Conservation (phyloP, 1,284 basidiomycete species). For the Cryptococcus sp. region DNA sequence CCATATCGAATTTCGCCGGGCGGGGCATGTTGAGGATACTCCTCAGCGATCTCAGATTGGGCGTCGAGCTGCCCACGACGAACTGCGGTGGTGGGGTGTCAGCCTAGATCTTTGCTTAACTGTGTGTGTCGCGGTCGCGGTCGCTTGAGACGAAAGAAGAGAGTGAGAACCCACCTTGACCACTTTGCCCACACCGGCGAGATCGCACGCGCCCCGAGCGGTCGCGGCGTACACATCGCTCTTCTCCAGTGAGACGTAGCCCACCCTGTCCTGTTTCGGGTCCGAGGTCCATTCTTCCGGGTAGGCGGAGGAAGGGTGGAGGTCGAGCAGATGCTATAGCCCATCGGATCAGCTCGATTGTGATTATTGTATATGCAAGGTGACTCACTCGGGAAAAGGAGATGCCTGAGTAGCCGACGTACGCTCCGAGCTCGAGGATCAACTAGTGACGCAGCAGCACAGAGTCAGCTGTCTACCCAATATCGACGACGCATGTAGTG, state of each 20-base stretch:
- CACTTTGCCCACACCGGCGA: slow-evolving; percentile 39
- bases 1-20: slow-evolving; percentile 42
- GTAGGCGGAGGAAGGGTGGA: slow-evolving; percentile 31
- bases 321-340: slow-evolving; percentile 31
- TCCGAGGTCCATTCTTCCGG: slow-evolving; percentile 33
- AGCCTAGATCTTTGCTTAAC: background rate
- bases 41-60: slow-evolving; percentile 30
- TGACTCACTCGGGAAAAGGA: slow-evolving; percentile 39
- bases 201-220: slow-evolving; percentile 34
- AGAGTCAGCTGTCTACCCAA: background rate
- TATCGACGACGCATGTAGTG: background rate
- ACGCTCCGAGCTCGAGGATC: slow-evolving; percentile 43
- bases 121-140: background rate
- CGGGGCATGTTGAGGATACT: slow-evolving; percentile 37
- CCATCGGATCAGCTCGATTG: background rate
- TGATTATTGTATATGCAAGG: too few species aligned
- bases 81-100: slow-evolving; percentile 22
- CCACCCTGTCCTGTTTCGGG: slow-evolving; percentile 30
- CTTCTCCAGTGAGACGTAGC: slow-evolving; percentile 47
- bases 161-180: slow-evolving; percentile 31
- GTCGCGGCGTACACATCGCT: slow-evolving; percentile 40
- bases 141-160: background rate
- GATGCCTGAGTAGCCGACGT: slow-evolving; percentile 48
- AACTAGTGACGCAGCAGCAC: slow-evolving; percentile 21
- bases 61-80: slow-evolving; percentile 36